Evolutionary conservation across 1,139 yeast species (phyloP), one percentile per base, ranked within the genome.

Genomic region (Protomyces inundatus): DNA sequence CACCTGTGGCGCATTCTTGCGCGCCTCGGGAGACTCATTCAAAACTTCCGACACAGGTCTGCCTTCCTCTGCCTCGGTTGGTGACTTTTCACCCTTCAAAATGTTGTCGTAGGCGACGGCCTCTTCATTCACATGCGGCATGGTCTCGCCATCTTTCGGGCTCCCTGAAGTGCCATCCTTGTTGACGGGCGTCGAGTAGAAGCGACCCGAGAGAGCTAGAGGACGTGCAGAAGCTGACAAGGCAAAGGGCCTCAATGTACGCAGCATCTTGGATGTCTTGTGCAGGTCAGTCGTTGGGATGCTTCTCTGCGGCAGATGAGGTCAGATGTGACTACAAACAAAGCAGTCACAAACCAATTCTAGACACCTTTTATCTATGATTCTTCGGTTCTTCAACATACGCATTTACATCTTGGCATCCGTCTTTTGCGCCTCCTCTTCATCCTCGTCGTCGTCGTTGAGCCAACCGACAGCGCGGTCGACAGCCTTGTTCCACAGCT

Each of bases 401-500:
- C 23, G 23, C 23, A 23, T 23, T 23, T 23, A 23, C 23, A 23
- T 23, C 23, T 23, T 23, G 23, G 23, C 23, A 23, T 23, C 23
- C 23, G 23, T 23, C n/a, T 39, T 39, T 39, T 39, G 12, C 42
- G 6, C 48, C 34, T 48, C 54, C 3, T 14, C 54, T 4, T 23
- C 42, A 50, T 60, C 39, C 37, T 54, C 64, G 12, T 61, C 60
- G 14, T 55, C 59, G 10, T 39, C 55, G 23, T 32, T 55, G 45
- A 61, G 35, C 97, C 97, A 90, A 61, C 89, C 90, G 69, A 77
- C 81, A 39, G 95, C 86, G 72, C 93, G 82, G 69, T 82, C 84
- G 42, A 90, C 82, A 6, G 95, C 97, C 58, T 82, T 81, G 73
- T 88, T 90, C 97, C 97, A 90, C 70, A 86, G 78, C 67, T 77